Evolutionary conservation across 306 rosid species (phyloP), one percentile per base, ranked within the genome.

Genomic region (Carpinus viminea): DNA sequence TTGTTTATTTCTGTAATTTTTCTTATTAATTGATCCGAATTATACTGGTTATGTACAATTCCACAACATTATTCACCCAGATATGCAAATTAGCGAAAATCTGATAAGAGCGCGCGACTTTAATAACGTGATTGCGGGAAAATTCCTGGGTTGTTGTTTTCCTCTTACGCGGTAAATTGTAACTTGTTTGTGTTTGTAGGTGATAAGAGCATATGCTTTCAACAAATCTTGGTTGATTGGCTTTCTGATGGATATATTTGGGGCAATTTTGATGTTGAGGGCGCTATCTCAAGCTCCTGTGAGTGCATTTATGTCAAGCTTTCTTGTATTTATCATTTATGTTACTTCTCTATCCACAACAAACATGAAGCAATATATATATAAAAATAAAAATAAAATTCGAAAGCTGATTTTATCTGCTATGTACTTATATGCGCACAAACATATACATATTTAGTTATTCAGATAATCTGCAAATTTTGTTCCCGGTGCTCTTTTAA

Each of bases 211-310:
- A 16, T 95, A 95, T 83, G 97, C 92, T 70, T 83, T 91, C 75
- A 92, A 95, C 83, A 92, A 72, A 85, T 78, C 96, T 26, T 95
- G 98, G 98, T 12, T 85, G 87, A 80, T 87, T 24, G 98, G 98
- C 62, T 94, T 94, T 80, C 84, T 92, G 31, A 94, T 95, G 98
- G 98, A 95, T 84, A 92, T 92, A 74, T 86, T 91, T 81, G 98
- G 98, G 70, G 98, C 98, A 54, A 20, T 92, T 24, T 82, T 94
- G 81, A 94, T 94, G 98, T 78, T 94, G 87, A 91, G 93, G 88
- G 98, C 98, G 48, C 73, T 95, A 55, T 88, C 98, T 83, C 89
- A 86, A 48, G 98, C 98, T 86, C 98, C 98, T 85, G 98, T 95
- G 85, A 88, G 97, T 83, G 56, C 31, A 80, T 41, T 73, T 21